Evolutionary conservation across 768 basidiomycete species (phyloP).

Genomic region (Heimioporus sp.): DNA sequence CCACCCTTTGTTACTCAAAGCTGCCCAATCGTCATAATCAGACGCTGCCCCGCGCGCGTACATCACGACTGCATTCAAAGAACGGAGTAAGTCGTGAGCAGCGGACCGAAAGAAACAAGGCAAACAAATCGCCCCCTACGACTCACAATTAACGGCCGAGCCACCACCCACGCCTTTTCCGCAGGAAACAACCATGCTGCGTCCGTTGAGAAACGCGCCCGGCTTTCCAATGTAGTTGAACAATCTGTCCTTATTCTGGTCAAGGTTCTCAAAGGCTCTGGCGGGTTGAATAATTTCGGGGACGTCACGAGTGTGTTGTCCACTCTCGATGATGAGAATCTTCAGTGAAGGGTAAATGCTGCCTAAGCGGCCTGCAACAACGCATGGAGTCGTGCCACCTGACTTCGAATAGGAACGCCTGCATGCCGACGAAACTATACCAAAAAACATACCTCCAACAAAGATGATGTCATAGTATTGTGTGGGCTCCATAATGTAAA

Average conservation of each 20-base stretch:
- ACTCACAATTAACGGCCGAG: constrained; percentile 18
- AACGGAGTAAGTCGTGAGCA: too few species aligned
- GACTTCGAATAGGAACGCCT: neutral
- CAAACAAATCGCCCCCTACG: too few species aligned
- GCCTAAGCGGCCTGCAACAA: constrained; percentile 28
- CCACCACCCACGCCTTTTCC: constrained; percentile 28
- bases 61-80: constrained; percentile 10
- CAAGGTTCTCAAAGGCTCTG: constrained; percentile 15
- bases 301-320: constrained; percentile 19
- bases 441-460: neutral
- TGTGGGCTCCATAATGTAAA: too few species aligned
- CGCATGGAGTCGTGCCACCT: constrained; percentile 27
- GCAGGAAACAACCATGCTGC: constrained; percentile 9
- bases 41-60: constrained; percentile 24
- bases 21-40: constrained; percentile 32
- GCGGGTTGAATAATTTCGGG: constrained; percentile 21
- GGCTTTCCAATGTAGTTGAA: constrained; percentile 9
- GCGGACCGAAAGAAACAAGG: neutral
- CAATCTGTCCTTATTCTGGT: constrained; percentile 15
- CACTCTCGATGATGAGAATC: constrained; percentile 27
- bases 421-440: too few species aligned
- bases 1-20: constrained; percentile 27
- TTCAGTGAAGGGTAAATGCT: constrained; percentile 23
- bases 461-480: constrained; percentile 8
- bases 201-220: constrained; percentile 11